phyloP scores from a whole-genome alignment of 768 basidiomycete genomes.

The Mycena floridula region DNA sequence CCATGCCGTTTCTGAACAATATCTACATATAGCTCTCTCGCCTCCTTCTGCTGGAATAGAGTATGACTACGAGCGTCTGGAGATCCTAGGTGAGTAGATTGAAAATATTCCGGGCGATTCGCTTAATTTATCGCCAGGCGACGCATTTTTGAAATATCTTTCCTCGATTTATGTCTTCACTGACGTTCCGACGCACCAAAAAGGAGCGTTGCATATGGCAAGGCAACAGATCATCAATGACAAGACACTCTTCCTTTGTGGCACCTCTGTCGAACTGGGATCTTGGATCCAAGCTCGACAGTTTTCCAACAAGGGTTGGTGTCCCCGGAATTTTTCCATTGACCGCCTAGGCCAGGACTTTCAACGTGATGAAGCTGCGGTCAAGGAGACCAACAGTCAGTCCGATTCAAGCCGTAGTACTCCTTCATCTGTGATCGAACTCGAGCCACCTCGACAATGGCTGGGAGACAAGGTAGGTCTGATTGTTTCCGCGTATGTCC shows the following conservation, averaged over 20 bases:
- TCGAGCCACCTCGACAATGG: too few species aligned
- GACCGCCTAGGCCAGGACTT: not conserved
- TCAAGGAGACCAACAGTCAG: too few species aligned
- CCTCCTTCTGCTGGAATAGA: slow-evolving; percentile 66
- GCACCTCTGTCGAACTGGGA: slow-evolving; percentile 55
- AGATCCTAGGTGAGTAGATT: slow-evolving; percentile 66
- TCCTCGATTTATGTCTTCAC: slow-evolving; percentile 72
- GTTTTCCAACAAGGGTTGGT: slow-evolving; percentile 64
- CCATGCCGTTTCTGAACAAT: slow-evolving; percentile 51
- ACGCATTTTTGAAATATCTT: slow-evolving; percentile 79
- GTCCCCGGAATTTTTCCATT: slow-evolving; percentile 37
- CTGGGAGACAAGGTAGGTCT: slow-evolving; percentile 69
- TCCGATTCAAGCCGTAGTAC: too few species aligned
- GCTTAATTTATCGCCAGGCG: slow-evolving; percentile 38
- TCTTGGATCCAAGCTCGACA: slow-evolving; percentile 69
- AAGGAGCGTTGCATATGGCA: slow-evolving; percentile 60
- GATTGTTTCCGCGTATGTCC: not conserved
- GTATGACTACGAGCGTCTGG: slow-evolving; percentile 78
- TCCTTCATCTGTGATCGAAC: too few species aligned
- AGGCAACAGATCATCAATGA: slow-evolving; percentile 76
- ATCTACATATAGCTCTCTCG: slow-evolving; percentile 61
- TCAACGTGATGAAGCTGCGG: too few species aligned
- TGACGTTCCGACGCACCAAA: slow-evolving; percentile 53
- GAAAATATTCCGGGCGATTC: not conserved
- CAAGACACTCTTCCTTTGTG: slow-evolving; percentile 50